phyloP scores from a whole-genome alignment of 2,329 filamentous ascomycete genomes.

The Septoria petroselini region DNA sequence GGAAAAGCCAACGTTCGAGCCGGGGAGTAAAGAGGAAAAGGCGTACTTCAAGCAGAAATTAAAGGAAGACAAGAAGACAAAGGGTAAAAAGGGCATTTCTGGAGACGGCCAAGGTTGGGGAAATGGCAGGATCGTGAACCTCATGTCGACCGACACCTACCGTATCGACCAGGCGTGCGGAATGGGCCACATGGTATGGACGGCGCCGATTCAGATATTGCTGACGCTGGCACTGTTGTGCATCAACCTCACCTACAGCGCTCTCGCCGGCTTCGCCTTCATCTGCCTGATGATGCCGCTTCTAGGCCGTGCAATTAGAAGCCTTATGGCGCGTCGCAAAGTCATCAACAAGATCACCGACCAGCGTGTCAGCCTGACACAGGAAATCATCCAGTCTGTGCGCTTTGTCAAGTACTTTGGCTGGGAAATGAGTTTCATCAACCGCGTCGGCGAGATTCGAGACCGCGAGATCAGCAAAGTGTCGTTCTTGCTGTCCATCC shows the following conservation, averaged over 20 bases:
- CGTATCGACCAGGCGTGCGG: slow-evolving; percentile 84
- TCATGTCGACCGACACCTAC: slow-evolving; percentile 95
- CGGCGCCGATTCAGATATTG: slow-evolving; percentile 72
- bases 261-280: slow-evolving; percentile 80
- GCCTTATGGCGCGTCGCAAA: slow-evolving; percentile 70
- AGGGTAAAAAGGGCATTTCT: slow-evolving; percentile 50
- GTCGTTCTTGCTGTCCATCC: slow-evolving; percentile 75
- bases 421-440: slow-evolving; percentile 85
- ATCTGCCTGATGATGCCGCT: slow-evolving; percentile 74
- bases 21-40: slow-evolving; percentile 51
- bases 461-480: slow-evolving; percentile 76
- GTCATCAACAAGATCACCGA: slow-evolving; percentile 92
- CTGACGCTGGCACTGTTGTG: slow-evolving; percentile 77
- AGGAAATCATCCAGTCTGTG: slow-evolving; percentile 87
- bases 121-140: slow-evolving; percentile 84
- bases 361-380: slow-evolving; percentile 82
- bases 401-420: slow-evolving; percentile 96
- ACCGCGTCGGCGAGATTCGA: slow-evolving; percentile 70
- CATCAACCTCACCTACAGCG: slow-evolving; percentile 86
- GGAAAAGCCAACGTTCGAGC: slow-evolving; percentile 43
- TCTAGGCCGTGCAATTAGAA: slow-evolving; percentile 72
- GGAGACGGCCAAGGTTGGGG: slow-evolving; percentile 81
- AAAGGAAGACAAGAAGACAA: slow-evolving; percentile 40
- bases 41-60: slow-evolving; percentile 51
- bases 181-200: slow-evolving; percentile 90